A percentile compares a stretch with the other conserved stretches of the same genome.
These are phyloP conservation scores for Candida lessepsii DNA, from an alignment of 805 yeast species.

Conservation along the genomic window DNA sequence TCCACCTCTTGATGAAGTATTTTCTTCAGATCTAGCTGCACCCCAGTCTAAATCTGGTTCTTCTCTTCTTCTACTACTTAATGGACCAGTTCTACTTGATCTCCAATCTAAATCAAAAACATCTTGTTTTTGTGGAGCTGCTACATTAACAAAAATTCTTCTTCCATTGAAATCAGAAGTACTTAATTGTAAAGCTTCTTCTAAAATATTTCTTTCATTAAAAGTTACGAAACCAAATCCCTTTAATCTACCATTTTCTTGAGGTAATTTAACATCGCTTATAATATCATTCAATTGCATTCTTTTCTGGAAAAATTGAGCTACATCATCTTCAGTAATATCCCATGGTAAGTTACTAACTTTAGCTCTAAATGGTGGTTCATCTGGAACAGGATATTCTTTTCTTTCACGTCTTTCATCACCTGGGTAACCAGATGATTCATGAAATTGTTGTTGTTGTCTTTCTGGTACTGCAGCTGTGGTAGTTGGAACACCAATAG, in stretches of 20 bases:
- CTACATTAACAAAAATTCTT: conserved; percentile 54
- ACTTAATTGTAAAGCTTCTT: conserved; percentile 50
- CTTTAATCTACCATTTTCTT: conserved; percentile 58
- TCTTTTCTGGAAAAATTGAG: conserved; percentile 60
- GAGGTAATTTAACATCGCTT: conserved; percentile 68
- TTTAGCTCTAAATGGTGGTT: conserved; percentile 90
- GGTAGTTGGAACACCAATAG: conserved; percentile 52
- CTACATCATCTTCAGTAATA: conserved; percentile 61
- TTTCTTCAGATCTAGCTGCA: conserved; percentile 26
- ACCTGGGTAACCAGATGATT: conserved; percentile 10
- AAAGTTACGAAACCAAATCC: conserved; percentile 58
- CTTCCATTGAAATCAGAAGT: conserved; percentile 47
- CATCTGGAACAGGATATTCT: conserved; percentile 85
- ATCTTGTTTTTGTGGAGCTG: conserved; percentile 53
- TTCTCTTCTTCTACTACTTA: conserved; percentile 21
- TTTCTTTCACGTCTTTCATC: conserved; percentile 50
- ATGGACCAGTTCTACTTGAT: conserved; percentile 26
- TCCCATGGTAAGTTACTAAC: conserved; percentile 85
- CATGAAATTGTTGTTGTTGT: conserved; percentile 5
- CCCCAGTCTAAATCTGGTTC: conserved; percentile 30
- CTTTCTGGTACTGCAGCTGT: conserved; percentile 24
- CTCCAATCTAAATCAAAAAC: conserved; percentile 49
- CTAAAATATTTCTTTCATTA: conserved; percentile 43
- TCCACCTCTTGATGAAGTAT: conserved; percentile 17
- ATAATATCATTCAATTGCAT: conserved; percentile 52